Evolutionary conservation across 1,284 basidiomycete species (phyloP).

Genomic region (Tausonia pullulans): DNA sequence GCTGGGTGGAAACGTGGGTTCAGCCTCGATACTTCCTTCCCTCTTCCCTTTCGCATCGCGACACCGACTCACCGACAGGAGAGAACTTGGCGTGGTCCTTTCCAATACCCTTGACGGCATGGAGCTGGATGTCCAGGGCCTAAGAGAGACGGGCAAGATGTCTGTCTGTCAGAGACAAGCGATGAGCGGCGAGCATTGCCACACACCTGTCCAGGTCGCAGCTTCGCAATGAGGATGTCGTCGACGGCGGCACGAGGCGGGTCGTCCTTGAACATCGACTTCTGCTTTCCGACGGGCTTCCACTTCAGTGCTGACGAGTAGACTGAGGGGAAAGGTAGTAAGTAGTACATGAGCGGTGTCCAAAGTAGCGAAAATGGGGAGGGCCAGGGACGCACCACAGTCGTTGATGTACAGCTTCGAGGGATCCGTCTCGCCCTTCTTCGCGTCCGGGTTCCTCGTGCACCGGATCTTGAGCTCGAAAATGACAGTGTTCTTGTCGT

Average conservation of each 20-base stretch:
- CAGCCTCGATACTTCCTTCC: too few relatives aligned
- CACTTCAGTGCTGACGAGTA: slow-evolving; percentile 70
- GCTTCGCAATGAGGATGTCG: slow-evolving; percentile 86
- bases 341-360: background rate
- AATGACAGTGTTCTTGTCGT: slow-evolving; percentile 85
- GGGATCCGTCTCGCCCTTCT: slow-evolving; percentile 51
- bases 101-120: slow-evolving; percentile 89
- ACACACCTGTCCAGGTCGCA: slow-evolving; percentile 62
- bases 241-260: slow-evolving; percentile 62
- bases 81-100: slow-evolving; percentile 96
- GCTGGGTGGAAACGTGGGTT: slow-evolving; percentile 40
- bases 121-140: slow-evolving; percentile 69
- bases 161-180: too few relatives aligned
- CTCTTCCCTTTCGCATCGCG: too few relatives aligned
- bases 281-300: slow-evolving; percentile 80
- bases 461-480: slow-evolving; percentile 70
- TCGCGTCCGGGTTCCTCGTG: slow-evolving; percentile 44
- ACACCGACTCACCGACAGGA: slow-evolving; percentile 67
- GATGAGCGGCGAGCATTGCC: background rate
- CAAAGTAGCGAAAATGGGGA: background rate
- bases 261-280: slow-evolving; percentile 33
- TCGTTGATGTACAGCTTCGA: slow-evolving; percentile 56
- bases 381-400: slow-evolving; percentile 31
- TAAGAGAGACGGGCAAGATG: slow-evolving; percentile 26
- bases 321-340: slow-evolving; percentile 35